A percentile compares a stretch with the other conserved stretches of the same genome.
Evolutionary conservation across 495 filamentous ascomycete species (phyloP).

Genomic region (Ramalina intermedia): DNA sequence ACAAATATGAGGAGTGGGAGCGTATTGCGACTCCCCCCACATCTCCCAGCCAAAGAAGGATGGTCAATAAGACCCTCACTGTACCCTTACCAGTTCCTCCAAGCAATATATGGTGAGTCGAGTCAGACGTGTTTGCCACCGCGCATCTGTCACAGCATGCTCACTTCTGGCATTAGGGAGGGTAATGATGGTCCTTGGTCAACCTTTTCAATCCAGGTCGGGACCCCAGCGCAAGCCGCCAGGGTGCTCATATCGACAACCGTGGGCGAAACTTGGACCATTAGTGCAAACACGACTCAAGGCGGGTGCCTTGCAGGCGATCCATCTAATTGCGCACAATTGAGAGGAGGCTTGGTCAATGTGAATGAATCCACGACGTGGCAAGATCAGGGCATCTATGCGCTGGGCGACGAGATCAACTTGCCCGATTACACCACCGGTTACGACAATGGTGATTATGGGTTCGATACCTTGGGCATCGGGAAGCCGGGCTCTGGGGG

Average conservation of each 20-base stretch:
- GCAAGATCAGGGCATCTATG: conserved; percentile 26
- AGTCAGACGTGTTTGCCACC: background rate
- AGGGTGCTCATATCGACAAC: conserved; percentile 23
- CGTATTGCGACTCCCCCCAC: too few species aligned
- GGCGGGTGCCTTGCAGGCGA: conserved; percentile 23
- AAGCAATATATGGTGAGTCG: conserved; percentile 11
- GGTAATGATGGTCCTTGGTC: conserved; percentile 30
- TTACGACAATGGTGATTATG: conserved; percentile 31
- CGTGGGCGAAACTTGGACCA: conserved; percentile 18
- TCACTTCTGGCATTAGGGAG: conserved; percentile 14
- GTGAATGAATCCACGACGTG: conserved; percentile 34
- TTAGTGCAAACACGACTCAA: conserved; percentile 16
- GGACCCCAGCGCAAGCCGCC: conserved; percentile 23
- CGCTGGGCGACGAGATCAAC: conserved; percentile 27
- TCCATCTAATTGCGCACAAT: conserved; percentile 27
- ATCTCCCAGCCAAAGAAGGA: too few species aligned
- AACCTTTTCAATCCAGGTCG: conserved; percentile 23
- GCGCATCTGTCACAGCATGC: background rate
- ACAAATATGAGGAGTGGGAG: too few species aligned
- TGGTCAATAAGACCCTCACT: conserved; percentile 2
- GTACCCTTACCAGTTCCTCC: conserved; percentile 12
- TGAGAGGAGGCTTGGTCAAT: conserved; percentile 34
- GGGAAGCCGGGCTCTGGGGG: conserved; percentile 23
- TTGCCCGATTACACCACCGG: conserved; percentile 28
- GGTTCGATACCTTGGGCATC: conserved; percentile 35